Conservation (phyloP, 805 yeast species). For the Candida chilensis region DNA sequence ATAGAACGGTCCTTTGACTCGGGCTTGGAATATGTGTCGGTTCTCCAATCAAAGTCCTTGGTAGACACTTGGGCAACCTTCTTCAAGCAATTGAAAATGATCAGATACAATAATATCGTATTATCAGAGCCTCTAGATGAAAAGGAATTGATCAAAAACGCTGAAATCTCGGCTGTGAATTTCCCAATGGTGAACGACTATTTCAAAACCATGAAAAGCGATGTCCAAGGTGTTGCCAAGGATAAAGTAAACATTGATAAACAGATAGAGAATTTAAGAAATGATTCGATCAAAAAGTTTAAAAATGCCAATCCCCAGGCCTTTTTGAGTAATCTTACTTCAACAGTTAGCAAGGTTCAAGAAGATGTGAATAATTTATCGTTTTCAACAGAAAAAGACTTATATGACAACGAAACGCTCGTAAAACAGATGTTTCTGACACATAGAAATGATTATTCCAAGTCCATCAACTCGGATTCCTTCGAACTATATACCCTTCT, state of each 20-base stretch:
- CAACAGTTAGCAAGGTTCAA: conserved; percentile 5
- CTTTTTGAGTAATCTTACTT: background rate
- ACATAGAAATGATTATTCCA: conserved; percentile 8
- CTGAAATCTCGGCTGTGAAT: conserved; percentile 15
- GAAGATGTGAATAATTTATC: conserved; percentile 7
- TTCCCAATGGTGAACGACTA: conserved; percentile 19
- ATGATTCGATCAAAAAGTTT: conserved; percentile 21
- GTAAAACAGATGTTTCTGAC: conserved; percentile 7
- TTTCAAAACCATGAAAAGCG: conserved; percentile 20
- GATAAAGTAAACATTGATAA: conserved; percentile 25
- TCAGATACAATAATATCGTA: conserved; percentile 12
- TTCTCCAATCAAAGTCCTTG: conserved; percentile 31
- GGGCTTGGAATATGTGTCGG: conserved; percentile 17
- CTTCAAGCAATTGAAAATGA: conserved; percentile 13
- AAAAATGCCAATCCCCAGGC: conserved; percentile 8
- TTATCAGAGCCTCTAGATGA: conserved; percentile 23
- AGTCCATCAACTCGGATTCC: conserved; percentile 6
- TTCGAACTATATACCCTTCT: background rate
- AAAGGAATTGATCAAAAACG: conserved; percentile 14
- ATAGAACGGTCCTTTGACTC: conserved; percentile 31
- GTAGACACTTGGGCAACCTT: conserved; percentile 28
- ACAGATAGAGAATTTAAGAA: conserved; percentile 29
- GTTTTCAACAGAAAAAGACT: conserved; percentile 10
- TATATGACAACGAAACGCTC: no score
- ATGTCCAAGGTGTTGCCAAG: conserved; percentile 24